Evolutionary conservation across 2,329 filamentous ascomycete species (phyloP).

Genomic region (Ascochyta clinopodiicola): DNA sequence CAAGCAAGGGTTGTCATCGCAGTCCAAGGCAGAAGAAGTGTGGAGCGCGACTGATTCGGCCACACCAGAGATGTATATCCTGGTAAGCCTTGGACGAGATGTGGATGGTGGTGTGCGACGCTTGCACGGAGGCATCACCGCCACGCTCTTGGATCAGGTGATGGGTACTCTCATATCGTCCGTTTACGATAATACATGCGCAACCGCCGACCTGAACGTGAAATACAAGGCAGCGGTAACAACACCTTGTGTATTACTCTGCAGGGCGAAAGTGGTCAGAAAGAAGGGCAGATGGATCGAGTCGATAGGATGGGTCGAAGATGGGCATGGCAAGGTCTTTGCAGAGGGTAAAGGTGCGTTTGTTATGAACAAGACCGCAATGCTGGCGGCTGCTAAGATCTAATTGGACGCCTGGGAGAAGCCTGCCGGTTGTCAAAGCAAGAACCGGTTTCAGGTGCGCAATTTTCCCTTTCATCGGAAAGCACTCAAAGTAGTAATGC

Average conservation of each 20-base stretch:
- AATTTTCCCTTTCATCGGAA: no score
- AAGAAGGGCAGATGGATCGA: slow-evolving; percentile 35
- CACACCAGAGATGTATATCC: slow-evolving; percentile 26
- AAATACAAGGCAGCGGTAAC: slow-evolving; percentile 33
- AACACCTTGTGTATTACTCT: slow-evolving; percentile 32
- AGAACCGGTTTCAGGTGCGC: no score
- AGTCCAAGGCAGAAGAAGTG: slow-evolving; percentile 18
- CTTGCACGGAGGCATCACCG: slow-evolving; percentile 37
- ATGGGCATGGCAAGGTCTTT: slow-evolving; percentile 33
- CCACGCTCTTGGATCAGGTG: slow-evolving; percentile 35
- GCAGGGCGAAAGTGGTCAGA: slow-evolving; percentile 26
- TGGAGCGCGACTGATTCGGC: slow-evolving; percentile 21
- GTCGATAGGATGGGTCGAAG: slow-evolving; percentile 30
- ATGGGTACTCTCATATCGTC: slow-evolving; percentile 31
- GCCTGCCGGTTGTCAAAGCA: no score
- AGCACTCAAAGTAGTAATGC: no score
- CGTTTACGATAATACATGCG: slow-evolving; percentile 19
- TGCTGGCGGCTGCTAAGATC: not conserved
- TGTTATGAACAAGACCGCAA: slow-evolving; percentile 23
- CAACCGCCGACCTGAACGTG: slow-evolving; percentile 32
- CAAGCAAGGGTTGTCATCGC: not conserved
- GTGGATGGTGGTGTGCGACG: slow-evolving; percentile 28
- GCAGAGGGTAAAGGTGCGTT: slow-evolving; percentile 30
- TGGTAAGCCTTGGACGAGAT: slow-evolving; percentile 29
- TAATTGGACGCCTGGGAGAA: not conserved